A percentile compares a stretch with the other conserved stretches of the same genome.
Conservation (phyloP, 345 rosid genomes). For the Hibiscus mutabilis region DNA sequence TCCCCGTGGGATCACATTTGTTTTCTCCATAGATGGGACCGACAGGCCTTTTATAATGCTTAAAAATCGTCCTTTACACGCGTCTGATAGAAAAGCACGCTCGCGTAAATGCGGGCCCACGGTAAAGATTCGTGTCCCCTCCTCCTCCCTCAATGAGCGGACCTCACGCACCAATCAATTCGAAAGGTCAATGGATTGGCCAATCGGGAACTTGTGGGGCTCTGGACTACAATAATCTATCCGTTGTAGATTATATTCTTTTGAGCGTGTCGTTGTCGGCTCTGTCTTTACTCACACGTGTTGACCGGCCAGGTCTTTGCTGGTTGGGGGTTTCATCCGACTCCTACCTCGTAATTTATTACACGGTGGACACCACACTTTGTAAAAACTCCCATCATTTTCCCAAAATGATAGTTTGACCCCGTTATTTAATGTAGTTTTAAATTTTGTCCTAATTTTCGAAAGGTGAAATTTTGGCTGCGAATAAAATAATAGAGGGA, state of each 20-base stretch:
- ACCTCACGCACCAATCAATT: constrained; percentile 16
- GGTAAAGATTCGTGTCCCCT: constrained; percentile 10
- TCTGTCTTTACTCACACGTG: not conserved
- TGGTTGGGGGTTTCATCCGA: constrained; percentile 3
- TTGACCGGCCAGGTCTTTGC: not conserved
- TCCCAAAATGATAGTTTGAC: not conserved
- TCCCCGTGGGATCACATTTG: not conserved
- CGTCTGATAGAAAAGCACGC: not conserved
- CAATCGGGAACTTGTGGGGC: constrained; percentile 16
- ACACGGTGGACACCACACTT: not conserved
- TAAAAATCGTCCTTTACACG: constrained; percentile 6
- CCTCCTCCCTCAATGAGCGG: not conserved
- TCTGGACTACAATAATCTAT: constrained; percentile 8
- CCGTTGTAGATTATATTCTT: constrained; percentile 11
- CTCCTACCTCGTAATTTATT: constrained; percentile 1
- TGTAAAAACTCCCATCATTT: constrained; percentile 11
- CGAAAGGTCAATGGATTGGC: constrained; percentile 16
- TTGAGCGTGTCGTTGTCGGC: constrained; percentile 6
- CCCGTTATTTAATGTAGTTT: too few relatives aligned
- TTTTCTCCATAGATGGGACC: constrained; percentile 1
- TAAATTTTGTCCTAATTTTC: too few relatives aligned
- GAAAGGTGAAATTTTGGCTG: too few relatives aligned
- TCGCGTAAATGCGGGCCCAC: constrained; percentile 13
- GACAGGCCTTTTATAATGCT: not conserved
- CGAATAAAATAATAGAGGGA: too few relatives aligned